Conservation (phyloP, 768 basidiomycete genomes). For the Rhizopogon rudus region DNA sequence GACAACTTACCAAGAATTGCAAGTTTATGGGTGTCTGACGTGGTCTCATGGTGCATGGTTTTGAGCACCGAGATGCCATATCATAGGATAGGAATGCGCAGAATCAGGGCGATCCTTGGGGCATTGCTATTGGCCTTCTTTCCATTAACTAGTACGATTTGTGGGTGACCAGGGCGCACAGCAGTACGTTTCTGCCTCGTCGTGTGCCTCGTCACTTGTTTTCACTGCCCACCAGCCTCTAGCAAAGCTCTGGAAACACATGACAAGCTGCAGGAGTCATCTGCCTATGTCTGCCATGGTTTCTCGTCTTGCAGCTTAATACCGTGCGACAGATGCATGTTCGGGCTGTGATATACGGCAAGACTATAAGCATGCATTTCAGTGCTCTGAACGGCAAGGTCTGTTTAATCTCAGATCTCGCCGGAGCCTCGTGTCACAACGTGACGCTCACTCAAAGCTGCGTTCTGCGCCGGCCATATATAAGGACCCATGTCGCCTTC, state of each 20-base stretch:
- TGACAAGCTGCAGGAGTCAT: neutral
- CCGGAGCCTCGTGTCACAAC: slow-evolving; percentile 25
- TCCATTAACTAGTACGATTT: neutral
- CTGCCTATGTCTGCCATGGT: neutral
- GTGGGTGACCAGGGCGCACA: neutral
- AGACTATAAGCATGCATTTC: neutral
- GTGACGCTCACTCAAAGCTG: slow-evolving; percentile 12
- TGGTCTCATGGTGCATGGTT: no score
- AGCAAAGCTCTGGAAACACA: neutral
- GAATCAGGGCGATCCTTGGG: neutral
- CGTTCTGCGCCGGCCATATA: slow-evolving; percentile 3
- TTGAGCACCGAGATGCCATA: no score
- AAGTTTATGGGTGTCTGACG: no score
- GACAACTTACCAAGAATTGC: no score
- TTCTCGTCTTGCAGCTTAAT: neutral
- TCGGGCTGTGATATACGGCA: neutral
- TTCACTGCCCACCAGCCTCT: neutral
- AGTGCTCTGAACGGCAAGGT: neutral
- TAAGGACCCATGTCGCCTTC: neutral
- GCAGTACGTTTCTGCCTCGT: neutral
- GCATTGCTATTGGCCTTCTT: neutral
- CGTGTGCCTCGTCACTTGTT: neutral
- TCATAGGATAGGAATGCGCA: neutral
- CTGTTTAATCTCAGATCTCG: slow-evolving; percentile 18
- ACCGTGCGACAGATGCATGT: neutral